A percentile compares a stretch with the other conserved stretches of the same genome.
These are phyloP conservation scores for Nadsonia commutata DNA, from an alignment of 1,139 yeast species.

Conservation along the genomic window DNA sequence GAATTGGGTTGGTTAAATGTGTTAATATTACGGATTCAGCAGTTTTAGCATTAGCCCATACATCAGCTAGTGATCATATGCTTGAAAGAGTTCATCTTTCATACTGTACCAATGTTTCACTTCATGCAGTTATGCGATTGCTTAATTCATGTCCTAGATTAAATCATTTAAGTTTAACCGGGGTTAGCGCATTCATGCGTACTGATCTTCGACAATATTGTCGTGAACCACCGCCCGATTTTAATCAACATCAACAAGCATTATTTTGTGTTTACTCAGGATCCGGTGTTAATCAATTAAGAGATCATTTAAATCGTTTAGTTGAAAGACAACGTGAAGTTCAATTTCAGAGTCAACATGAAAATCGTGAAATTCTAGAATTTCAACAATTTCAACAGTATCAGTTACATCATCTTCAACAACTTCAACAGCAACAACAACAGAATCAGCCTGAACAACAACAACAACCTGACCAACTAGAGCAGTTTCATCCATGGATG, in stretches of 20 bases:
- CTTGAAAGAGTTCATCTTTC: slow-evolving; percentile 87
- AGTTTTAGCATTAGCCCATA: slow-evolving; percentile 57
- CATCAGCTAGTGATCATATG: slow-evolving; percentile 50
- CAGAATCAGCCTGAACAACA: not conserved
- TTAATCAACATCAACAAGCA: slow-evolving; percentile 72
- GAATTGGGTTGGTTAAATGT: slow-evolving; percentile 91
- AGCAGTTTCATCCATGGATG: not conserved
- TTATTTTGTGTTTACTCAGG: slow-evolving; percentile 92
- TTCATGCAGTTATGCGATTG: slow-evolving; percentile 31
- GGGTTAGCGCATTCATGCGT: slow-evolving; percentile 76
- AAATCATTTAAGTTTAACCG: slow-evolving; percentile 86
- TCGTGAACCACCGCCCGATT: slow-evolving; percentile 90
- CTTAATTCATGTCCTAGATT: slow-evolving; percentile 71
- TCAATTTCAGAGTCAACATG: slow-evolving; percentile 1
- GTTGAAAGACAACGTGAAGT: slow-evolving; percentile 4
- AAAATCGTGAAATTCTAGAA: not conserved
- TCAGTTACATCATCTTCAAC: not conserved
- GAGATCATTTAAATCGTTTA: slow-evolving; percentile 41
- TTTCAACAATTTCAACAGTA: not conserved
- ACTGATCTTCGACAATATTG: slow-evolving; percentile 78
- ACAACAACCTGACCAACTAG: not conserved
- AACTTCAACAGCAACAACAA: not conserved
- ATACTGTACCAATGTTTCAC: slow-evolving; percentile 68
- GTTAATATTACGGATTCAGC: slow-evolving; percentile 80
- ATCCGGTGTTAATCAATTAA: slow-evolving; percentile 61